Base-by-base conservation (phyloP, 1,139 yeast species). In the Williopsis jadinii region DNA sequence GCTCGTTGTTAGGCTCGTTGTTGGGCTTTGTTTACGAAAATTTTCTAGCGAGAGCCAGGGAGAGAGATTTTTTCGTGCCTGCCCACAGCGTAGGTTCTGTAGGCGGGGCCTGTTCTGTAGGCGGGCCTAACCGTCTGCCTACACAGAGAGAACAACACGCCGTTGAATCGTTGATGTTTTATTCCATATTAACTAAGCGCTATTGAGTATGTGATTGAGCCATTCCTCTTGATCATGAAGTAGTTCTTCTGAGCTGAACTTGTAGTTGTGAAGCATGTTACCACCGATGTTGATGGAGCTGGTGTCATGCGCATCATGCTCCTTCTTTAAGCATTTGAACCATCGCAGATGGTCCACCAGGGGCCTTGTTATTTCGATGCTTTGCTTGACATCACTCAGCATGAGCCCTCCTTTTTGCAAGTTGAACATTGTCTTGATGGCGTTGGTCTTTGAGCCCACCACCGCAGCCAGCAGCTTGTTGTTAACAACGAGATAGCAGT, bases 401-500 rank as follows among this genome's bases (percentile, higher is more conserved):
- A 65, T 66, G 37, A 70, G 60, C 0, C 73, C 80, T 11, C 77
- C 83, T 41, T 68, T 68, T 59, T 81, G 85, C 37, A 70, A 63
- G 29, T 65, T 64, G 44, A 74, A 72, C 55, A 82, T 63, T 38
- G 71, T 73, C 38, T 71, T 68, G 41, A 74, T 61, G 12, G 78
- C 68, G 30, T 67, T 63, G 8, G 71, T 59, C 42, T 67, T 71
- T 26, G 75, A 67, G 2, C 83, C 78, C 9, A 79, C 64, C 40
- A 68, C 71, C 10, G 62, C 56, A 9, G 63, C 56, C 13, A 80
- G 60, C 28, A 68, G 55, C 24, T 64, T 64, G 45, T 73, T 71
- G 54, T 79, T 78, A 31, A 81, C 68, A 11, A 80, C 64, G 11
- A 68, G 63, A 40, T 77, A 79, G 11, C 81, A 79, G 8, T 81